Evolutionary conservation across 192 early-diverging fungal genomes (phyloP).

Genomic region (Umbelopsis vinacea): DNA sequence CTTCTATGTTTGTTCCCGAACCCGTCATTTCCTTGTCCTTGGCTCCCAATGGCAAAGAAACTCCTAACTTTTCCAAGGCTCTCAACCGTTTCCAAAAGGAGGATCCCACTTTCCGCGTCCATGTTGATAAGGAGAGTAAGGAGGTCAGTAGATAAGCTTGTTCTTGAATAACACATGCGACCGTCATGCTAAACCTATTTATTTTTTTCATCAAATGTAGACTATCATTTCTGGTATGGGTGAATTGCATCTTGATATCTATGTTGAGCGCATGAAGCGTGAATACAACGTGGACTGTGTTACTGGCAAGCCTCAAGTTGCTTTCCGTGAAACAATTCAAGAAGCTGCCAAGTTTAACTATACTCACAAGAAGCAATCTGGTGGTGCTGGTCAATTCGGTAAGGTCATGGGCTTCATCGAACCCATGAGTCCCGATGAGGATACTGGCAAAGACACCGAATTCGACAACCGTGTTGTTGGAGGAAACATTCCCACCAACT

Average conservation of each 20-base stretch:
- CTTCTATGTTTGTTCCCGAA: constrained; percentile 97
- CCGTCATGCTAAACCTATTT: neutral
- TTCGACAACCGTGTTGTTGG: constrained; percentile 90
- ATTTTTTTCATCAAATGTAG: constrained; percentile 28
- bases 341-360: constrained; percentile 82
- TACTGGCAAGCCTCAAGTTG: constrained; percentile 97
- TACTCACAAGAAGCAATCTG: constrained; percentile 99
- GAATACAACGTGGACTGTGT: constrained; percentile 96
- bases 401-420: constrained; percentile 92
- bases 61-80: constrained; percentile 68
- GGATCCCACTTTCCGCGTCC: constrained; percentile 86
- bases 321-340: constrained; percentile 94
- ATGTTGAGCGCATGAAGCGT: constrained; percentile 98
- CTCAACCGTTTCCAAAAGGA: constrained; percentile 83
- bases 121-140: constrained; percentile 79
- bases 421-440: constrained; percentile 69
- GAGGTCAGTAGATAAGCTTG: constrained; percentile 34
- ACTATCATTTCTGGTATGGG: constrained; percentile 92
- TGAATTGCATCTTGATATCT: constrained; percentile 88
- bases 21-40: constrained; percentile 96
- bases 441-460: constrained; percentile 62
- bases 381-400: constrained; percentile 96
- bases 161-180: neutral
- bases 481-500: constrained; percentile 93
- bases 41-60: constrained; percentile 89